phyloP scores from a whole-genome alignment of 2,329 filamentous ascomycete species.

The Blumeria graminis region DNA sequence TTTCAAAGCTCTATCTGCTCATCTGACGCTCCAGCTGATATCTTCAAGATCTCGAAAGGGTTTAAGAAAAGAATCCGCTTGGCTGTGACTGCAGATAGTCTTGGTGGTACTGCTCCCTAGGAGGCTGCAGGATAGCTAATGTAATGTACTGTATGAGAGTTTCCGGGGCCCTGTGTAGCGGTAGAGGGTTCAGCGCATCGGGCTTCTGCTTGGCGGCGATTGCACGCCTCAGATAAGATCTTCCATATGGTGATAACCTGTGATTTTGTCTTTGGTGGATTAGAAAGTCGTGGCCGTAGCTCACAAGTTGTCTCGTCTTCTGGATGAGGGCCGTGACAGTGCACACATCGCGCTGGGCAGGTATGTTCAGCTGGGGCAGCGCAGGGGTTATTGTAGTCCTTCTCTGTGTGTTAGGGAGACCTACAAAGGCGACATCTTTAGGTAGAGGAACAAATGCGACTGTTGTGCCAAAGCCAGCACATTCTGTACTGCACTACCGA shows the following conservation, averaged over 20 bases:
- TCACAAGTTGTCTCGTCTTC: background rate
- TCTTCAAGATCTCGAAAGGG: no score
- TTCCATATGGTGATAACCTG: background rate
- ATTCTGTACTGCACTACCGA: background rate
- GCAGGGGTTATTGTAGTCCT: background rate
- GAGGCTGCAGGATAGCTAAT: no score
- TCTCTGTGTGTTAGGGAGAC: background rate
- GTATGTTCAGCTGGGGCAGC: background rate
- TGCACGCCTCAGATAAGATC: background rate
- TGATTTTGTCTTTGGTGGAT: background rate
- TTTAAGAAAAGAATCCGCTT: no score
- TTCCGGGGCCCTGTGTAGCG: no score
- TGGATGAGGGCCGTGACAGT: no score
- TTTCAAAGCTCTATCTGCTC: no score
- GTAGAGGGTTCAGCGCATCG: background rate
- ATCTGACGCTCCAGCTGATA: no score
- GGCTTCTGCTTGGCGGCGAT: background rate
- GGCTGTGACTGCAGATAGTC: no score
- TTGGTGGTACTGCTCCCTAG: no score
- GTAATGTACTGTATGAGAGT: no score
- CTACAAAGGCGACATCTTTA: background rate
- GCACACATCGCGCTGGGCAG: background rate
- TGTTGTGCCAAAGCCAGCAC: background rate
- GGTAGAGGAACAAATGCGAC: background rate
- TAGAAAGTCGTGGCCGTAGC: background rate